Conservation (phyloP, 306 rosid species). For the Comarum palustre region DNA sequence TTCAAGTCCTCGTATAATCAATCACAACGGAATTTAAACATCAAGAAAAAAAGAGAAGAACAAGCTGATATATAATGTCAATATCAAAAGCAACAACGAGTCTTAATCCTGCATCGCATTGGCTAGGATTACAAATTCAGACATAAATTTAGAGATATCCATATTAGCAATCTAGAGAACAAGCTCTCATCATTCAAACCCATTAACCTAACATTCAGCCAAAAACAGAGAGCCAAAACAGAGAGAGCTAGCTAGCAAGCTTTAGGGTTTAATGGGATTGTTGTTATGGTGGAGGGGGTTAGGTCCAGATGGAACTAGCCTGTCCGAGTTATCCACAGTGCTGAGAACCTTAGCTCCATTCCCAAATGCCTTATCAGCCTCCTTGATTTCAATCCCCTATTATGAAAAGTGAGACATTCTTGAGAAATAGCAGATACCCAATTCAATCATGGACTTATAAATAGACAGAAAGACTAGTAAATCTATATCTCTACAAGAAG, state of each 20-base stretch:
- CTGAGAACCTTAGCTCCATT: constrained; percentile 27
- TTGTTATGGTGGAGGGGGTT: constrained; percentile 56
- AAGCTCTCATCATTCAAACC: not conserved
- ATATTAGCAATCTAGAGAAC: not conserved
- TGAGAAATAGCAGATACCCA: not conserved
- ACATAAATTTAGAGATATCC: not conserved
- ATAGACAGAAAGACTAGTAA: not conserved
- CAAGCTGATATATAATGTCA: not conserved
- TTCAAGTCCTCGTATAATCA: not conserved
- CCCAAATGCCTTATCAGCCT: constrained; percentile 6
- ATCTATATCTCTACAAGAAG: not conserved
- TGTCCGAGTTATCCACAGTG: constrained; percentile 48
- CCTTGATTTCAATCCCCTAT: constrained; percentile 16
- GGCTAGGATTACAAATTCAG: not conserved
- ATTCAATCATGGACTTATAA: not conserved
- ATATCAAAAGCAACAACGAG: not conserved
- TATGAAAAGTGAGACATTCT: not conserved
- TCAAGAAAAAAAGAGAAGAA: not conserved
- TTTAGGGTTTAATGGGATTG: constrained; percentile 44
- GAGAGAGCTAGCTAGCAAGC: not conserved
- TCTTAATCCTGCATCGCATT: not conserved
- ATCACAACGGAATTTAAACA: not conserved
- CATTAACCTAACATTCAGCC: not conserved
- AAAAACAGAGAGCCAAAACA: not conserved
- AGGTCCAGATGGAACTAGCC: constrained; percentile 67